Evolutionary conservation across 176 grass and related monocot species (phyloP).

Genomic region (Zizania latifolia): DNA sequence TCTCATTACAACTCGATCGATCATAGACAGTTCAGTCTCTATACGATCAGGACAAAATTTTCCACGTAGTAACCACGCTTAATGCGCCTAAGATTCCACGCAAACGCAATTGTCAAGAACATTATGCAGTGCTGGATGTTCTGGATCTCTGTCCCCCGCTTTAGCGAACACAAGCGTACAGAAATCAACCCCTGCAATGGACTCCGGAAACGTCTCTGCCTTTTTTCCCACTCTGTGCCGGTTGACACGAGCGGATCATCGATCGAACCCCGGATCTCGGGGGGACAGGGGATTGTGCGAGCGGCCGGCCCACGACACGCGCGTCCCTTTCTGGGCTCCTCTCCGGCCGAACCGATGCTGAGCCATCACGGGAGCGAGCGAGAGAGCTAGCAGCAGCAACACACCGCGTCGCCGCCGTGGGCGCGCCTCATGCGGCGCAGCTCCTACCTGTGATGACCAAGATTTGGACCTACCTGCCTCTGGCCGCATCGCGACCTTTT

Average conservation of each 20-base stretch:
- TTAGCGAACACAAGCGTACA: not conserved
- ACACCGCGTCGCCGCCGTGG: not conserved
- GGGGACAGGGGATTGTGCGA: conserved; percentile 12
- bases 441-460: not conserved
- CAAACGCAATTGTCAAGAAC: not conserved
- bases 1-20: not conserved
- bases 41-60: not conserved
- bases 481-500: not conserved
- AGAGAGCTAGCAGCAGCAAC: not conserved
- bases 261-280: not conserved
- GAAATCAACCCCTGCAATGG: not conserved
- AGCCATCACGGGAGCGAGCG: too few species aligned
- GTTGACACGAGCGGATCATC: not conserved
- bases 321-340: not conserved
- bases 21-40: not conserved
- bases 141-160: not conserved
- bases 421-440: not conserved
- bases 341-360: not conserved
- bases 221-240: not conserved
- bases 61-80: not conserved
- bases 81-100: not conserved
- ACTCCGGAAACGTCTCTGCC: not conserved
- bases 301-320: conserved; percentile 1
- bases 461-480: not conserved
- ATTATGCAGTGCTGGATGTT: not conserved